Percentiles rank a stretch among this genome's conserved stretches.
Evolutionary conservation across 148 eudicot genomes (phyloP).

Genomic region (Gaultheria prostrata): DNA sequence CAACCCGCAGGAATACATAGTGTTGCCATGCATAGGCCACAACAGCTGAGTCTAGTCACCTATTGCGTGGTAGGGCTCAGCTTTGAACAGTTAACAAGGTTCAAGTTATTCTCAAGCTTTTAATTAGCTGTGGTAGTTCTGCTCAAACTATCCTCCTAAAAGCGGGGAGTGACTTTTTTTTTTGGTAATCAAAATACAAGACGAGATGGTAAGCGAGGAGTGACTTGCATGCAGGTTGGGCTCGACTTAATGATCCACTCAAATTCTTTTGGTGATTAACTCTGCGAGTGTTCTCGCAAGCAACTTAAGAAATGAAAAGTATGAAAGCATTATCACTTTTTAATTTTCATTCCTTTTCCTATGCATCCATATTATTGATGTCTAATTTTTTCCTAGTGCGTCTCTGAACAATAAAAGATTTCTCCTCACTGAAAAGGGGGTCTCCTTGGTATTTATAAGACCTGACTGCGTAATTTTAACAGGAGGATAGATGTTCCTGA

Average conservation of each 20-base stretch:
- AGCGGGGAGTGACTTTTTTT: not conserved
- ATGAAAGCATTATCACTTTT: not conserved
- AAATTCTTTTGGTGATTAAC: not conserved
- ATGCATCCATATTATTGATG: not conserved
- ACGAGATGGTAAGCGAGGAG: not conserved
- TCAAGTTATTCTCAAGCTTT: not conserved
- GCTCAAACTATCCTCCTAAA: not conserved
- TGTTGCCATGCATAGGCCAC: not conserved
- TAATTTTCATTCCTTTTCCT: not conserved
- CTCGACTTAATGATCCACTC: not conserved
- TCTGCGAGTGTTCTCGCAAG: not conserved
- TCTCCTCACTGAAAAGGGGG: not conserved
- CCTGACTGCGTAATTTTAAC: not conserved
- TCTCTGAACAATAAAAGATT: not conserved
- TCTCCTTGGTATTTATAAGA: not conserved
- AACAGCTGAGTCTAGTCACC: not conserved
- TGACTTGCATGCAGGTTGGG: not conserved
- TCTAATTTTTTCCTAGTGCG: not conserved
- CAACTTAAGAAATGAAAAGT: not conserved
- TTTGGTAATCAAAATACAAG: no score
- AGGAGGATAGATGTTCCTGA: not conserved
- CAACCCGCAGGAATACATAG: not conserved
- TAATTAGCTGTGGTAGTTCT: not conserved
- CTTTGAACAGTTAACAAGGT: not conserved
- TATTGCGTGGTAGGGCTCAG: not conserved